Conservation (phyloP, 257 asterid species). For the Leptodermis oblonga region DNA sequence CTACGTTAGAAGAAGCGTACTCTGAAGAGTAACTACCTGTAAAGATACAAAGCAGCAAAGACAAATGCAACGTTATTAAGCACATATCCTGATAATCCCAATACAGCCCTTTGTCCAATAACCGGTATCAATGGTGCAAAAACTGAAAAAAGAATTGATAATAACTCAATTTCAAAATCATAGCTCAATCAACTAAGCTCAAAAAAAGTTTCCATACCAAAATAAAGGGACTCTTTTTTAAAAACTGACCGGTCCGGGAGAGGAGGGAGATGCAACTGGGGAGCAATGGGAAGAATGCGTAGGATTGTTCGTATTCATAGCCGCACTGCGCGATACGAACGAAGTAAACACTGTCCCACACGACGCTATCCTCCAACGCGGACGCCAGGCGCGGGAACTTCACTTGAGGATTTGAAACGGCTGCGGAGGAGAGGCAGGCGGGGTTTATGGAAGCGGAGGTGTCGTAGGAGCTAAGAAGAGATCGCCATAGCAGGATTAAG, state of each 20-base stretch:
- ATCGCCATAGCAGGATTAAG: conserved; percentile 57
- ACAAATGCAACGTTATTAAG: conserved; percentile 66
- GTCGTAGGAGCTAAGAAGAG: conserved; percentile 45
- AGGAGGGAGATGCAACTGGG: conserved; percentile 64
- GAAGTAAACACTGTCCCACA: conserved; percentile 92
- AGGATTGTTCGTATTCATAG: conserved; percentile 88
- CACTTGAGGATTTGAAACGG: conserved; percentile 18
- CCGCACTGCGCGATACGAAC: conserved; percentile 82
- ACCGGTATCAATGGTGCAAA: conserved; percentile 76
- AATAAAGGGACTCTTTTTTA: not conserved
- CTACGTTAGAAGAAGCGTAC: too few relatives aligned
- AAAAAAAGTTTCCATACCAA: not conserved
- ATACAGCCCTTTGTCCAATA: conserved; percentile 83
- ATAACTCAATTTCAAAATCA: not conserved
- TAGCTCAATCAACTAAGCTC: not conserved
- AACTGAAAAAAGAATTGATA: conserved; percentile 41
- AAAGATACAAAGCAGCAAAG: conserved; percentile 58
- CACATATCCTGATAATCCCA: conserved; percentile 79
- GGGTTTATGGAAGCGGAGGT: conserved; percentile 81
- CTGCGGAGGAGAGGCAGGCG: conserved; percentile 44
- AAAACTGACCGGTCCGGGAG: conserved; percentile 58
- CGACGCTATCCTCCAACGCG: conserved; percentile 69
- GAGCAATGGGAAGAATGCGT: conserved; percentile 90
- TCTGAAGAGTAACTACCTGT: conserved; percentile 43
- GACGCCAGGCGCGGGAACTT: conserved; percentile 51